A percentile compares a stretch with the other conserved stretches of the same genome.
phyloP scores from a whole-genome alignment of 2,329 filamentous ascomycete genomes.

The Penicillium nordicum region DNA sequence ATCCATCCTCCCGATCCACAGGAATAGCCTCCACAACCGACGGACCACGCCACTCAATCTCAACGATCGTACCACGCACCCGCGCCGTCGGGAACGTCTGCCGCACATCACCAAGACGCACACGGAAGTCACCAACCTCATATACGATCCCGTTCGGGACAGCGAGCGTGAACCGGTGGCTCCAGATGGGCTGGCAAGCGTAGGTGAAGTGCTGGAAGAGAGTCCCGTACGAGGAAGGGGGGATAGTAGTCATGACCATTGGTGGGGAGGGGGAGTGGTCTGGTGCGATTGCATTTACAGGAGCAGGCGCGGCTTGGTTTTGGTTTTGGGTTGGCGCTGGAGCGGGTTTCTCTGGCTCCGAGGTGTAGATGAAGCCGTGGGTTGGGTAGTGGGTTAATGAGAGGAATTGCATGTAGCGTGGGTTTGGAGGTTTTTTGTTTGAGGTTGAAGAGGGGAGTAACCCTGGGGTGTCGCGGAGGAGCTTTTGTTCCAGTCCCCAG shows the following conservation, averaged over 20 bases:
- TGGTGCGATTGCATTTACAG: constrained; percentile 1
- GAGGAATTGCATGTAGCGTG: constrained; percentile 44
- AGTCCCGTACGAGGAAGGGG: constrained; percentile 32
- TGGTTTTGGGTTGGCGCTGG: neutral
- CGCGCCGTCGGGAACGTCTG: constrained; percentile 39
- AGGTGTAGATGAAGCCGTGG: constrained; percentile 43
- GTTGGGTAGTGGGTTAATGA: constrained; percentile 40
- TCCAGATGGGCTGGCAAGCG: constrained; percentile 44
- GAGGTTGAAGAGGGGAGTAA: constrained; percentile 35
- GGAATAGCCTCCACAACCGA: constrained; percentile 30
- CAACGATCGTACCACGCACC: constrained; percentile 43
- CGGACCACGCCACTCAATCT: constrained; percentile 43
- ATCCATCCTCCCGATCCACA: constrained; percentile 1
- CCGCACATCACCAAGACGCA: constrained; percentile 43
- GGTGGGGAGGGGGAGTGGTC: constrained; percentile 5
- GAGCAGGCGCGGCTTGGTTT: neutral
- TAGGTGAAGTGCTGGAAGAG: constrained; percentile 42
- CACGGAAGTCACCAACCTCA: constrained; percentile 43
- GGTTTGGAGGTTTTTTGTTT: constrained; percentile 28
- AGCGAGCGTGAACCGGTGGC: constrained; percentile 38
- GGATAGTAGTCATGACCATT: constrained; percentile 42
- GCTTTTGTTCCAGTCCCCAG: constrained; percentile 43
- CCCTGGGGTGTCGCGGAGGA: constrained; percentile 44
- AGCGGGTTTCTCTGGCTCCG: constrained; percentile 21
- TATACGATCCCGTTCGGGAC: constrained; percentile 39